Conservation (phyloP, 2,329 filamentous ascomycete genomes). For the Fusarium sp. region DNA sequence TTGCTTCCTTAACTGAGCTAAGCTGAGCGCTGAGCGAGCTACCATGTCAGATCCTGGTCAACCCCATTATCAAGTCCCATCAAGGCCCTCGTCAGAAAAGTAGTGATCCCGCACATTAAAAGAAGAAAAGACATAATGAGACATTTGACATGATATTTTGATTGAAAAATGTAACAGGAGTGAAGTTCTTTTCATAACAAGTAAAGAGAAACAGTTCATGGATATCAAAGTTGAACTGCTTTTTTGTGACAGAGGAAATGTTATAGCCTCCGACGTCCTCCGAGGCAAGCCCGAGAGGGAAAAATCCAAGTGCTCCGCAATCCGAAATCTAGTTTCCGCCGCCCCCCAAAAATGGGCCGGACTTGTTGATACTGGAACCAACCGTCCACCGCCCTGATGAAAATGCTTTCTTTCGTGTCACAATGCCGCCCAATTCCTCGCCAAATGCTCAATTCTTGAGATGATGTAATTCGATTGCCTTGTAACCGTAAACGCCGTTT, state of each 20-base stretch:
- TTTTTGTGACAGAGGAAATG: conserved; percentile 41
- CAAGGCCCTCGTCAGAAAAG: conserved; percentile 13
- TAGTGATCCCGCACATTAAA: conserved; percentile 26
- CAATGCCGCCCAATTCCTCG: conserved; percentile 45
- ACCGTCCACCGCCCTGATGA: conserved; percentile 30
- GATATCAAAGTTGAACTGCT: conserved; percentile 39
- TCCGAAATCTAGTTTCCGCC: conserved; percentile 46
- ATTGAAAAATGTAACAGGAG: conserved; percentile 40
- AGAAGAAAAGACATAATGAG: conserved; percentile 16
- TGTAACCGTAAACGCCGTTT: conserved; percentile 53
- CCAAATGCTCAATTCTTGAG: conserved; percentile 42
- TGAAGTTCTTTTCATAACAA: conserved; percentile 43
- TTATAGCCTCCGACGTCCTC: conserved; percentile 42
- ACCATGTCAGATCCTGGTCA: conserved; percentile 23
- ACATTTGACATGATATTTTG: conserved; percentile 34
- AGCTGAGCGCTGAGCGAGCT: conserved; percentile 1
- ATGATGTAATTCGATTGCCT: conserved; percentile 45
- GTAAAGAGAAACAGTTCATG: conserved; percentile 25
- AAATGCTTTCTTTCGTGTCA: conserved; percentile 41
- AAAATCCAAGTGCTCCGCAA: conserved; percentile 50
- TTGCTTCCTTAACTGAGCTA: conserved; percentile 6
- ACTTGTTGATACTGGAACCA: conserved; percentile 16
- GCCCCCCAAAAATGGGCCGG: conserved; percentile 28
- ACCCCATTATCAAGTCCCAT: conserved; percentile 16
- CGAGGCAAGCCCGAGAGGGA: conserved; percentile 47